phyloP scores from a whole-genome alignment of 768 basidiomycete genomes.

The Rhizopogon rudus region DNA sequence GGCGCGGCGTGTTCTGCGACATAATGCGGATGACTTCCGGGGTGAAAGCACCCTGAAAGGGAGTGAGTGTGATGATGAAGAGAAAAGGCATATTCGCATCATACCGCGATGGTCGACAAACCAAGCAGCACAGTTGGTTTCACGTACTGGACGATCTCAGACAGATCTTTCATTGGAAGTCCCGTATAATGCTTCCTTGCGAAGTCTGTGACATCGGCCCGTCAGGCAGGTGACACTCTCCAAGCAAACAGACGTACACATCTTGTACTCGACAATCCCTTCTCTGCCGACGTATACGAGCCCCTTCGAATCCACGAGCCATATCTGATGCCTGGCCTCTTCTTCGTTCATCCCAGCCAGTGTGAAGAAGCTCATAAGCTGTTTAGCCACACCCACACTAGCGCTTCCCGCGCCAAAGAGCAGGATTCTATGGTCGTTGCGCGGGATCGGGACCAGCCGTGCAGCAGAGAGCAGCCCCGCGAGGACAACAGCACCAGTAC shows the following conservation, averaged over 20 bases:
- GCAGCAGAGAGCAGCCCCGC: conserved; percentile 89
- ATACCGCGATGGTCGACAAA: conserved; percentile 74
- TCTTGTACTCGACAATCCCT: conserved; percentile 75
- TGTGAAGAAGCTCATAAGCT: conserved; percentile 86
- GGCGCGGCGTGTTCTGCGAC: conserved; percentile 73
- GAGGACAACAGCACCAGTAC: conserved; percentile 88
- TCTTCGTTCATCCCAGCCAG: conserved; percentile 70
- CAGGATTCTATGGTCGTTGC: conserved; percentile 76
- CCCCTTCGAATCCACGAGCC: conserved; percentile 83
- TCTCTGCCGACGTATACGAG: conserved; percentile 76
- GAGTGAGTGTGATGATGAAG: neutral
- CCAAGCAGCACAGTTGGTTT: conserved; percentile 88
- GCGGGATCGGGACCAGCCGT: conserved; percentile 58
- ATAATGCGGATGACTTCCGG: conserved; percentile 67
- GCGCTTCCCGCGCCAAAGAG: conserved; percentile 93
- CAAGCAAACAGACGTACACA: conserved; percentile 42
- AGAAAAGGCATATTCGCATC: neutral
- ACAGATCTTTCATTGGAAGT: conserved; percentile 65
- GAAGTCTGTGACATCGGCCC: conserved; percentile 50
- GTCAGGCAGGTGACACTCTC: conserved; percentile 3
- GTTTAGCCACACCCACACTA: conserved; percentile 88
- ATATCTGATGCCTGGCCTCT: conserved; percentile 74
- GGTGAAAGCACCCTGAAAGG: conserved; percentile 62
- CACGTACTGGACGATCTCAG: conserved; percentile 76
- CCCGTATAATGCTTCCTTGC: conserved; percentile 77